phyloP scores from a whole-genome alignment of 106 monocot genomes.

The Allium cepa region DNA sequence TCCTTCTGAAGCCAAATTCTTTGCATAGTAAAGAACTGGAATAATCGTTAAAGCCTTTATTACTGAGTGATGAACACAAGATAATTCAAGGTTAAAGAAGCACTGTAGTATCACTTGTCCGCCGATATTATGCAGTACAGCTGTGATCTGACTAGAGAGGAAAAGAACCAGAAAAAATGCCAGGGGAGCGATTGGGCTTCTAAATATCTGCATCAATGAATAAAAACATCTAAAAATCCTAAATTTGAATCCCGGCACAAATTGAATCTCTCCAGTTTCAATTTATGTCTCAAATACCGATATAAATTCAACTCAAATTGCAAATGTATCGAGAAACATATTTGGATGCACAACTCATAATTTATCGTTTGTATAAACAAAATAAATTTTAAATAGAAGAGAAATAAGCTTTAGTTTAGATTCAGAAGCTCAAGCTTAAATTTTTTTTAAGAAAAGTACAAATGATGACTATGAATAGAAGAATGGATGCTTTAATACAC shows the following conservation, averaged over 20 bases:
- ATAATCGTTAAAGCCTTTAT: constrained; percentile 44
- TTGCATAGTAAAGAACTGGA: constrained; percentile 51
- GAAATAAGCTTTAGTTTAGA: too few species aligned
- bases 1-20: constrained; percentile 58
- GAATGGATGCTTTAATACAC: too few species aligned
- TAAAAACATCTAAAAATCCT: not conserved
- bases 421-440: too few species aligned
- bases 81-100: constrained; percentile 40
- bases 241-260: too few species aligned
- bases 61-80: constrained; percentile 32
- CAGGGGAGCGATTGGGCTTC: constrained; percentile 55
- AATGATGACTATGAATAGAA: too few species aligned
- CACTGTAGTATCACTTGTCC: constrained; percentile 41
- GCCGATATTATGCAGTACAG: constrained; percentile 51
- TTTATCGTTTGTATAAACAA: not conserved
- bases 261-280: not conserved
- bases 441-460: too few species aligned
- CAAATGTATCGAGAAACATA: not conserved
- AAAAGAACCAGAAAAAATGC: constrained; percentile 73
- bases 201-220: constrained; percentile 58
- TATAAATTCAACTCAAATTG: not conserved
- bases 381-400: too few species aligned
- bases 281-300: not conserved
- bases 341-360: not conserved
- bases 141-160: constrained; percentile 64